Percentiles rank a stretch among this genome's conserved stretches.
phyloP scores from a whole-genome alignment of 768 basidiomycete genomes.

The Coprinellus micaceus region DNA sequence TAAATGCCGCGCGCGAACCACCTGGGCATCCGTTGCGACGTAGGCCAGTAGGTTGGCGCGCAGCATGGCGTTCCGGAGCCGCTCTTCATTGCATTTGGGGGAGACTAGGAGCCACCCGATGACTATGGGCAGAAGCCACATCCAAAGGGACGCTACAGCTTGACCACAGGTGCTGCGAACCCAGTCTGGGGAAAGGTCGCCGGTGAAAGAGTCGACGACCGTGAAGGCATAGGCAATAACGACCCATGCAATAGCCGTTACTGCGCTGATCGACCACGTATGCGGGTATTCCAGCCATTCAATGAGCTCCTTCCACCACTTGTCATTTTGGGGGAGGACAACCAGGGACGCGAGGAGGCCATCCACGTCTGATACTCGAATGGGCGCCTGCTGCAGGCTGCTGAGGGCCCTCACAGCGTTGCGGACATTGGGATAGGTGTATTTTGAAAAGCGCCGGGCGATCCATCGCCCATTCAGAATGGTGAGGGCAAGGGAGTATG shows the following conservation, averaged over 20 bases:
- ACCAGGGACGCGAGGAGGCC: slow-evolving; percentile 37
- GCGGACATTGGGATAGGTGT: slow-evolving; percentile 27
- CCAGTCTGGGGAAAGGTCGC: slow-evolving; percentile 11
- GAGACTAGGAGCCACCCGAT: slow-evolving; percentile 39
- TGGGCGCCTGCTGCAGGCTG: slow-evolving; percentile 40
- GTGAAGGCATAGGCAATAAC: slow-evolving; percentile 40
- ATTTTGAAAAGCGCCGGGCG: slow-evolving; percentile 25
- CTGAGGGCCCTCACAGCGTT: slow-evolving; percentile 32
- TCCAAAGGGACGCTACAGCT: slow-evolving; percentile 37
- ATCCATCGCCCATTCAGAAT: slow-evolving; percentile 44
- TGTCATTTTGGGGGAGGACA: slow-evolving; percentile 38
- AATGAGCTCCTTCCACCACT: slow-evolving; percentile 36
- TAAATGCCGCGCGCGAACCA: neutral
- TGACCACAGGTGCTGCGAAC: slow-evolving; percentile 32
- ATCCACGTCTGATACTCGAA: slow-evolving; percentile 25
- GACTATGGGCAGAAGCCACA: slow-evolving; percentile 42
- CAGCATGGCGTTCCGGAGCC: slow-evolving; percentile 26
- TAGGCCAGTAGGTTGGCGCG: slow-evolving; percentile 26
- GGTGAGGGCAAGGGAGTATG: slow-evolving; percentile 42
- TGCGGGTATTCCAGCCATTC: slow-evolving; percentile 29
- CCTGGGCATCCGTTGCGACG: slow-evolving; percentile 13
- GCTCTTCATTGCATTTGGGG: slow-evolving; percentile 33
- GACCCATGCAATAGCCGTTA: slow-evolving; percentile 41
- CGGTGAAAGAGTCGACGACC: slow-evolving; percentile 31
- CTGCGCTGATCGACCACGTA: slow-evolving; percentile 36